Conservation (phyloP, 805 yeast genomes). For the Candida incommunis region DNA sequence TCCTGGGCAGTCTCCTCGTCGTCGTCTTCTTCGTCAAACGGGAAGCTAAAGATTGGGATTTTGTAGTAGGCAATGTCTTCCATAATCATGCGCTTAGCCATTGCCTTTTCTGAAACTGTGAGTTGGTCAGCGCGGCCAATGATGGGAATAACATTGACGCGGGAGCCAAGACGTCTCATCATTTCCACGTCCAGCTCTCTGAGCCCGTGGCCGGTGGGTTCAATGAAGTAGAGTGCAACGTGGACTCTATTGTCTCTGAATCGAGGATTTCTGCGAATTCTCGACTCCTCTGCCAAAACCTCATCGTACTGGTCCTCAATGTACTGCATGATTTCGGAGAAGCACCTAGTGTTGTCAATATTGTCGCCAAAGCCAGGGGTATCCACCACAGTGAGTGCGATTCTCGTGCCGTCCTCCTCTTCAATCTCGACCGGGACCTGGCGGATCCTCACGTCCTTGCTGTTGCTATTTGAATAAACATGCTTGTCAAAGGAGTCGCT, state of each 20-base stretch:
- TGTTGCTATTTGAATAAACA: conserved; percentile 6
- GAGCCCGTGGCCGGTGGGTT: conserved; percentile 34
- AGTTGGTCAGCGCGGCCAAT: conserved; percentile 70
- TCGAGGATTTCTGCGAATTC: conserved; percentile 74
- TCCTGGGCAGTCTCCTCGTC: conserved; percentile 25
- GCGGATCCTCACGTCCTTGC: conserved; percentile 10
- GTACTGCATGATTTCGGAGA: conserved; percentile 35
- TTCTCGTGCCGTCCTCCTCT: conserved; percentile 40
- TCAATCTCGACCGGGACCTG: conserved; percentile 27
- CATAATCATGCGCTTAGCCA: conserved; percentile 39
- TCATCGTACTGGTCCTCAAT: conserved; percentile 56
- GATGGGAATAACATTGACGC: conserved; percentile 75
- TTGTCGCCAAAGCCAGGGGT: conserved; percentile 72
- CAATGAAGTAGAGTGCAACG: conserved; percentile 64
- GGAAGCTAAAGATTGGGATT: conserved; percentile 63
- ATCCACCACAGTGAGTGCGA: conserved; percentile 45
- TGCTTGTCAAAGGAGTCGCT: conserved; percentile 2
- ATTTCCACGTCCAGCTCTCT: conserved; percentile 61
- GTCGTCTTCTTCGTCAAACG: conserved; percentile 46
- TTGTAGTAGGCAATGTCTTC: conserved; percentile 42
- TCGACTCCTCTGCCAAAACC: conserved; percentile 69
- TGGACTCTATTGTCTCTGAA: conserved; percentile 66
- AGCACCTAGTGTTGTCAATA: conserved; percentile 41
- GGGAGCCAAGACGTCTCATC: conserved; percentile 52
- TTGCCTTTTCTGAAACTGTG: conserved; percentile 44